phyloP scores from a whole-genome alignment of 78 protist species.

The Dictyostelium discoideum region DNA sequence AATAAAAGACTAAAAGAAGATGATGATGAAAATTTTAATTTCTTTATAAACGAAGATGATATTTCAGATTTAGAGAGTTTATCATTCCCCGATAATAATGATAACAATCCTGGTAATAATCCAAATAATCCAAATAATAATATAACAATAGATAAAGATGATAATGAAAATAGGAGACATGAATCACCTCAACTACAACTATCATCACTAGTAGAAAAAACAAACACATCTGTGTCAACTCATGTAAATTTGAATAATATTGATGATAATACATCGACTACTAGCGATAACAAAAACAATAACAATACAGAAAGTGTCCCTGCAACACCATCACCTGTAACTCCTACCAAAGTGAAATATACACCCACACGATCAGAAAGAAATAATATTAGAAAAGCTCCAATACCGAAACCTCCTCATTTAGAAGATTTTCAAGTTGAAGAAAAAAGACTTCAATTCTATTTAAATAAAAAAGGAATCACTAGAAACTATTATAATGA shows the following conservation, averaged over 20 bases:
- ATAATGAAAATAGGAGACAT: background rate
- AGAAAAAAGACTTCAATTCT: background rate
- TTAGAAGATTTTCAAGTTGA: background rate
- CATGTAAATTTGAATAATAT: background rate
- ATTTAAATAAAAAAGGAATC: background rate
- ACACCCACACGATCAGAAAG: background rate
- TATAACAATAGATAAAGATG: too few species aligned
- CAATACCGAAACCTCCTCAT: background rate
- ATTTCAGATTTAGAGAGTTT: background rate
- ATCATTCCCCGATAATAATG: background rate
- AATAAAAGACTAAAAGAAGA: background rate
- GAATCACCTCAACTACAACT: too few species aligned
- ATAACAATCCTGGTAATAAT: too few species aligned
- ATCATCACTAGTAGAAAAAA: too few species aligned
- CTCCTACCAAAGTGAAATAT: background rate
- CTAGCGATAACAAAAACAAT: too few species aligned
- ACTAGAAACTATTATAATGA: background rate
- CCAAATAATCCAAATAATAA: too few species aligned
- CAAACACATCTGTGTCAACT: background rate
- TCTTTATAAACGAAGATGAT: background rate
- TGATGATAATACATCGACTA: background rate
- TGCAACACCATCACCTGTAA: background rate
- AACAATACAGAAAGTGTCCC: background rate
- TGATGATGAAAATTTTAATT: background rate
- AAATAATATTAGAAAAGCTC: background rate